A percentile compares a stretch with the other conserved stretches of the same genome.
phyloP scores from a whole-genome alignment of 2,329 filamentous ascomycete genomes.

The Fusarium sacchari region DNA sequence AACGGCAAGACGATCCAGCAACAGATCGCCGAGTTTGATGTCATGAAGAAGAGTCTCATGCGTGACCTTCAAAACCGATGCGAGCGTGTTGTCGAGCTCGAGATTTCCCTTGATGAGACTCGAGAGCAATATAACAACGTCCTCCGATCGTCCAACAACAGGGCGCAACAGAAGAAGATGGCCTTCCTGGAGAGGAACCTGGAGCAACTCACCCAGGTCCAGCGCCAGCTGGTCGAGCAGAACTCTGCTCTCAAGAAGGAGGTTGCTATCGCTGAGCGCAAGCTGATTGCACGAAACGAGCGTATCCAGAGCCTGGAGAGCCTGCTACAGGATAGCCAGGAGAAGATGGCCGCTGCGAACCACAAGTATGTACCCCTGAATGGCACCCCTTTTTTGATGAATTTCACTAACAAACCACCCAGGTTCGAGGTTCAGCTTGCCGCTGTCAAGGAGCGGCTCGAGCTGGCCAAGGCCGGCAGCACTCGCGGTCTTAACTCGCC shows the following conservation, averaged over 20 bases:
- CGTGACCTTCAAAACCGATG: slow-evolving; percentile 97
- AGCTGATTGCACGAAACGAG: slow-evolving; percentile 95
- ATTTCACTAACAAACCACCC: slow-evolving; percentile 42
- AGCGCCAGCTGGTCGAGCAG: slow-evolving; percentile 97
- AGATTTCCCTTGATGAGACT: slow-evolving; percentile 97
- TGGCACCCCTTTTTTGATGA: neutral
- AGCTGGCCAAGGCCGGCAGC: slow-evolving; percentile 91
- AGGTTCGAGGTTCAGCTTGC: slow-evolving; percentile 98
- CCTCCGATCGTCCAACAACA: slow-evolving; percentile 94
- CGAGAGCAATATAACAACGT: slow-evolving; percentile 99
- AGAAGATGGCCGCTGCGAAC: slow-evolving; percentile 96
- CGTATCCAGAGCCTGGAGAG: slow-evolving; percentile 93
- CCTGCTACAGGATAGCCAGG: slow-evolving; percentile 94
- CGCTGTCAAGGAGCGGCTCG: slow-evolving; percentile 96
- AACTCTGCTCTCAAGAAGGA: slow-evolving; percentile 98
- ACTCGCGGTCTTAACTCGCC: slow-evolving; percentile 82
- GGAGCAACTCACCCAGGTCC: slow-evolving; percentile 96
- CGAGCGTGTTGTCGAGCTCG: slow-evolving; percentile 96
- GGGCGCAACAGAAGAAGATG: slow-evolving; percentile 99
- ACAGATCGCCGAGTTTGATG: slow-evolving; percentile 98
- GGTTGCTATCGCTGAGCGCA: slow-evolving; percentile 97
- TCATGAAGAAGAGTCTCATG: slow-evolving; percentile 99
- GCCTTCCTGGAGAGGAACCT: slow-evolving; percentile 98
- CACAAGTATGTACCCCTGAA: slow-evolving; percentile 77
- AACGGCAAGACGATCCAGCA: slow-evolving; percentile 95